Conservation (phyloP, 257 asterid species). For the Solanum clarkiae region DNA sequence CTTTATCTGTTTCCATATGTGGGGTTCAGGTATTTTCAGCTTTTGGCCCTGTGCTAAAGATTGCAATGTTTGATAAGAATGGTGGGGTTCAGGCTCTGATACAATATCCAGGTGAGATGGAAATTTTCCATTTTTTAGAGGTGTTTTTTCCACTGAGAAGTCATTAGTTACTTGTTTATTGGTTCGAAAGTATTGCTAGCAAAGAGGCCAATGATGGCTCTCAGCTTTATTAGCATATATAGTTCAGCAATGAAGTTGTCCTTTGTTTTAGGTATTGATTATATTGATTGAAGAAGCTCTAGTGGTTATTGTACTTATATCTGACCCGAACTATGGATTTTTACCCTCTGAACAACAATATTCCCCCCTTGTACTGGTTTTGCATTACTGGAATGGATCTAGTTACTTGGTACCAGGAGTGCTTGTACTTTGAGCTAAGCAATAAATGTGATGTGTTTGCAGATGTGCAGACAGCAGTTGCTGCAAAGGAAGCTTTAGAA, state of each 20-base stretch:
- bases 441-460: slow-evolving; percentile 12
- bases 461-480: slow-evolving; percentile 94
- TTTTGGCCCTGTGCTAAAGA: slow-evolving; percentile 73
- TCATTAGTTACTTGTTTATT: neutral
- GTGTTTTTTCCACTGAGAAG: neutral
- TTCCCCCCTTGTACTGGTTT: neutral
- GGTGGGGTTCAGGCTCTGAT: slow-evolving; percentile 86
- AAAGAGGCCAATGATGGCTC: neutral
- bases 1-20: neutral
- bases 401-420: neutral
- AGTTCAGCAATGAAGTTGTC: neutral
- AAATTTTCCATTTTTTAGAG: neutral
- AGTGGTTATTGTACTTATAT: neutral
- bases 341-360: neutral
- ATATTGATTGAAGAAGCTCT: neutral
- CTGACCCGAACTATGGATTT: neutral
- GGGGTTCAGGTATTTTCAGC: slow-evolving; percentile 57
- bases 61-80: slow-evolving; percentile 88
- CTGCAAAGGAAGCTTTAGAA: slow-evolving; percentile 93
- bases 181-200: neutral
- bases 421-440: neutral
- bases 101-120: slow-evolving; percentile 67
- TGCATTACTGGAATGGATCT: neutral
- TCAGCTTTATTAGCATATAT: neutral
- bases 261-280: neutral